phyloP scores from a whole-genome alignment of 371 early-diverging fungal genomes.

The Batkoa obscura region DNA sequence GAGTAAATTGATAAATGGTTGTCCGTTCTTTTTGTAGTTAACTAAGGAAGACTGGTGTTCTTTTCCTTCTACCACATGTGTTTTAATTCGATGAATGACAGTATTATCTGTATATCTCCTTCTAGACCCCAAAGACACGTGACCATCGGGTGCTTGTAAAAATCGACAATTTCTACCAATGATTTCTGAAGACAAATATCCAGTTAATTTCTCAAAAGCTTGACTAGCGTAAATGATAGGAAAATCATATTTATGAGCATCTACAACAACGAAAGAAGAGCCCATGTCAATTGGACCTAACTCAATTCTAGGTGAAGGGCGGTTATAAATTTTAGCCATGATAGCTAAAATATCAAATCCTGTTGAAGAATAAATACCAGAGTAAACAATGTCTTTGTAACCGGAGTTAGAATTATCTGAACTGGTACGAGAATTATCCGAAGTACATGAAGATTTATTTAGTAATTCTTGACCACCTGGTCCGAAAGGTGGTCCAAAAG shows the following conservation, averaged over 20 bases:
- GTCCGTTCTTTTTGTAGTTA: conserved; percentile 40
- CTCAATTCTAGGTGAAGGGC: conserved; percentile 27
- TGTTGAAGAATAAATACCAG: conserved; percentile 23
- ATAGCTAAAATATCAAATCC: conserved; percentile 43
- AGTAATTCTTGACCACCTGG: conserved; percentile 2
- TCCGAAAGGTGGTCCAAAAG: conserved; percentile 2
- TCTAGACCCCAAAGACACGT: conserved; percentile 18
- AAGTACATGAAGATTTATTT: conserved; percentile 1
- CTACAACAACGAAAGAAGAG: conserved; percentile 23
- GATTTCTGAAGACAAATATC: conserved; percentile 24
- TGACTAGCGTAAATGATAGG: conserved; percentile 33
- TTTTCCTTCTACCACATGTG: conserved; percentile 19
- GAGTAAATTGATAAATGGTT: conserved; percentile 53
- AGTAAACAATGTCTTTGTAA: conserved; percentile 1
- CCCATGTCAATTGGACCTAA: conserved; percentile 34
- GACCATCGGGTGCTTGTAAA: conserved; percentile 28
- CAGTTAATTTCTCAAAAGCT: conserved; percentile 34
- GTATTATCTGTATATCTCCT: conserved; percentile 30
- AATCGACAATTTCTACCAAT: conserved; percentile 42
- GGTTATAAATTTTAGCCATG: conserved; percentile 18
- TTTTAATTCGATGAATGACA: conserved; percentile 24
- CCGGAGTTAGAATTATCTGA: neutral
- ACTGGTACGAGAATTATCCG: neutral
- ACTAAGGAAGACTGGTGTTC: conserved; percentile 39
- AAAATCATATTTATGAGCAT: conserved; percentile 19